Percentiles rank a stretch among this genome's conserved stretches.
Evolutionary conservation across 176 grass and related monocot genomes (phyloP).

Genomic region (Musa beccarii): DNA sequence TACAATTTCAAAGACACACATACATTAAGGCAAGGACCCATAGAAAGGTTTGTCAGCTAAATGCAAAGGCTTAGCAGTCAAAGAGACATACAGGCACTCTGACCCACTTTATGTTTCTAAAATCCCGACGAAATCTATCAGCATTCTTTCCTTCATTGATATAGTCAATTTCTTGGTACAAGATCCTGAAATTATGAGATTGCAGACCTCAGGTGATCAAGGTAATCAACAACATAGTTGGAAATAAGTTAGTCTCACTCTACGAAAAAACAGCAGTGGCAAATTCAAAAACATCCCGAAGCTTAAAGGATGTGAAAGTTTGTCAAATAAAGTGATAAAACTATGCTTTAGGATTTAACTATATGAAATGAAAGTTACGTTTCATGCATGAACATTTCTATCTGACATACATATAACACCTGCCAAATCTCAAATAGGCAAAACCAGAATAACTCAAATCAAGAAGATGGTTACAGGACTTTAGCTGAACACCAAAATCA

Average conservation of each 20-base stretch:
- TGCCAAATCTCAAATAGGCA: too few relatives aligned
- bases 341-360: too few relatives aligned
- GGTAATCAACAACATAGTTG: not conserved
- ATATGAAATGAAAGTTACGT: too few relatives aligned
- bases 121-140: slow-evolving; percentile 91
- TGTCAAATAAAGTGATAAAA: too few relatives aligned
- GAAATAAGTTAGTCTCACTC: not conserved
- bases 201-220: not conserved
- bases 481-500: too few relatives aligned
- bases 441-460: too few relatives aligned
- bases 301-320: too few relatives aligned
- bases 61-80: not conserved
- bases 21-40: not conserved
- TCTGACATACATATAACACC: too few relatives aligned
- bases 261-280: not conserved
- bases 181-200: slow-evolving; percentile 61
- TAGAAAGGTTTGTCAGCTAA: not conserved
- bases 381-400: too few relatives aligned
- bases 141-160: slow-evolving; percentile 99
- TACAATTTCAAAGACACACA: slow-evolving; percentile 26
- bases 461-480: too few relatives aligned
- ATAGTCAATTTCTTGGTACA: slow-evolving; percentile 99
- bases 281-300: too few relatives aligned
- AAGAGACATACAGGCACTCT: slow-evolving; percentile 76
- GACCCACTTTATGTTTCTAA: slow-evolving; percentile 98